These are phyloP conservation scores for Sorghum bicolor DNA, from an alignment of 176 grass and related monocot genomes.

Conservation along the genomic window DNA sequence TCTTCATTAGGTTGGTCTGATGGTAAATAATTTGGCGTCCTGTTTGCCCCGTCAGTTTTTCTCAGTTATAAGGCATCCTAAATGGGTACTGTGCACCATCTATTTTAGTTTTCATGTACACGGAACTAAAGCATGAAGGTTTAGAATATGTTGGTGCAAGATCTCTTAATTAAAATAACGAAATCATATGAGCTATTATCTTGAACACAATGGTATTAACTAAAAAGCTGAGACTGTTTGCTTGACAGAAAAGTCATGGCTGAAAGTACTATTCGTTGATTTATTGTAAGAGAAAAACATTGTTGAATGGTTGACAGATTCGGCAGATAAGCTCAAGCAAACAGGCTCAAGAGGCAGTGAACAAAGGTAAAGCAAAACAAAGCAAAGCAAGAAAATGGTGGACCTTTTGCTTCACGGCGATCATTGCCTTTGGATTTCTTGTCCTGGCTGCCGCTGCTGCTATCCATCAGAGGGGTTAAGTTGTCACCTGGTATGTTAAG, in stretches of 20 bases:
- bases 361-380: slow-evolving; percentile 21
- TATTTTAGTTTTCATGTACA: neutral
- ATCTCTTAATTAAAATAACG: neutral
- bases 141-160: slow-evolving; percentile 2
- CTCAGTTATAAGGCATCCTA: neutral
- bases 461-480: slow-evolving; percentile 4
- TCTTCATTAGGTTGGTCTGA: neutral
- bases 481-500: neutral
- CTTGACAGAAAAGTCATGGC: no score
- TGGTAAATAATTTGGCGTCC: neutral
- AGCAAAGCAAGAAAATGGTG: neutral
- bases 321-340: no score
- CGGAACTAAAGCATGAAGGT: neutral
- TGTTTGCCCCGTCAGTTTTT: neutral
- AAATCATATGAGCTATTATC: neutral
- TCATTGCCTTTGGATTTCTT: slow-evolving; percentile 17
- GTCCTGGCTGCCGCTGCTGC: slow-evolving; percentile 6
- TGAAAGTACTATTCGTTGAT: no score
- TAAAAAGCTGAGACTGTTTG: no score
- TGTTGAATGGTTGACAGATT: no score
- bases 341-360: neutral
- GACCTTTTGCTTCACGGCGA: slow-evolving; percentile 34
- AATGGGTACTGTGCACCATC: neutral
- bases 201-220: neutral
- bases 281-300: no score